phyloP scores from a whole-genome alignment of 164 flowering plant genomes.

The Vitis rotundifolia region DNA sequence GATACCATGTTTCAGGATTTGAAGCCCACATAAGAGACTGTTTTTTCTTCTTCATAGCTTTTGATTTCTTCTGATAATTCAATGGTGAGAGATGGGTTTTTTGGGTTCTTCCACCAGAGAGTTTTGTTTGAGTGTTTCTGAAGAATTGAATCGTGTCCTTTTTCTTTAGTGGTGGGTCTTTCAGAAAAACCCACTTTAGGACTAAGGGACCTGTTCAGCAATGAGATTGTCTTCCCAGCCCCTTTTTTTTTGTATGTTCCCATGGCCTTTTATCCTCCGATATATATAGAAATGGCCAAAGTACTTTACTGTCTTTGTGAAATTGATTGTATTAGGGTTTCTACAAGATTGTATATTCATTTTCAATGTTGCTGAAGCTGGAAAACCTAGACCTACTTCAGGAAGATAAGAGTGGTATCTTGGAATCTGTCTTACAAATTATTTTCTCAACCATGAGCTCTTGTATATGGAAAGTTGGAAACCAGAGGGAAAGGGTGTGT shows the following conservation, averaged over 20 bases:
- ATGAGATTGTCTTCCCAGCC: constrained; percentile 25
- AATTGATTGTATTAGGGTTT: background rate
- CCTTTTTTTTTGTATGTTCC: background rate
- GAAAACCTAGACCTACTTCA: too few relatives aligned
- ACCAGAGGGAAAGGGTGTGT: too few relatives aligned
- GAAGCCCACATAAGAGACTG: constrained; percentile 53
- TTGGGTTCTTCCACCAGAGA: constrained; percentile 37
- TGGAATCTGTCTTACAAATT: too few relatives aligned
- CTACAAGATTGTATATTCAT: too few relatives aligned
- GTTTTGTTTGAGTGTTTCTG: constrained; percentile 11
- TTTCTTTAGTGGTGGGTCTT: constrained; percentile 32
- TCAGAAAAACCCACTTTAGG: constrained; percentile 15
- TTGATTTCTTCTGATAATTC: background rate
- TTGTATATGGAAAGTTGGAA: too few relatives aligned
- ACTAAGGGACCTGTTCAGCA: constrained; percentile 16
- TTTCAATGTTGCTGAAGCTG: too few relatives aligned
- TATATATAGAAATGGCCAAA: constrained; percentile 3
- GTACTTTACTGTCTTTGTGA: background rate
- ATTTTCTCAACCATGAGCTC: too few relatives aligned
- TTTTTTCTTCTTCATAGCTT: constrained; percentile 9
- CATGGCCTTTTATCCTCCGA: constrained; percentile 5
- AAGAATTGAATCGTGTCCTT: constrained; percentile 4
- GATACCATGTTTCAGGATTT: constrained; percentile 65
- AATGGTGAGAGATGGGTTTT: constrained; percentile 43
- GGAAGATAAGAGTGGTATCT: too few relatives aligned